These are phyloP conservation scores for Castanea crenata DNA, from an alignment of 306 rosid species.

Conservation along the genomic window DNA sequence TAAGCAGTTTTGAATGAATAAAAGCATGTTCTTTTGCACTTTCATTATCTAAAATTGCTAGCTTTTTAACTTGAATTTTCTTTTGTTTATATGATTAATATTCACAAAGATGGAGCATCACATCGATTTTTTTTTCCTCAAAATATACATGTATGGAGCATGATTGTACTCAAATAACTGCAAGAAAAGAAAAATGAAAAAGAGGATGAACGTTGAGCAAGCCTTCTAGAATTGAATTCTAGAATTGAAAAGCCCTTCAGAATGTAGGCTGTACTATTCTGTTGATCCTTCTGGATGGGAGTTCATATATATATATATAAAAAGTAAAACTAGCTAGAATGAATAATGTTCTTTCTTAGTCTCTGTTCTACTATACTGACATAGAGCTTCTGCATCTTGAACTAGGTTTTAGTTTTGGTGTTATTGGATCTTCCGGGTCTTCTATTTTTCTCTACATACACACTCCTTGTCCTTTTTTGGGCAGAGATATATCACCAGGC, in stretches of 20 bases:
- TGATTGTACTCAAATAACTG: too few relatives aligned
- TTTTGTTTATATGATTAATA: neutral
- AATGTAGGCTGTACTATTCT: too few relatives aligned
- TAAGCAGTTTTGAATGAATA: neutral
- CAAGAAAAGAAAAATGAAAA: too few relatives aligned
- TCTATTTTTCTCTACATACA: constrained; percentile 86
- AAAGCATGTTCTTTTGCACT: neutral
- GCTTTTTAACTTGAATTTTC: neutral
- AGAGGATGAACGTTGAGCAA: too few relatives aligned
- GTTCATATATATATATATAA: too few relatives aligned
- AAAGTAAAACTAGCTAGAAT: neutral
- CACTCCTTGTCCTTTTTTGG: constrained; percentile 94
- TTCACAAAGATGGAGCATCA: too few relatives aligned
- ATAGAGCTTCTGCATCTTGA: constrained; percentile 26
- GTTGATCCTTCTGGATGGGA: too few relatives aligned
- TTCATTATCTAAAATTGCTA: neutral
- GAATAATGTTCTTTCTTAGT: neutral
- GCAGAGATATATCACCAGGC: constrained; percentile 99
- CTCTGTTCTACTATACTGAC: constrained; percentile 21
- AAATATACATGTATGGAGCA: too few relatives aligned
- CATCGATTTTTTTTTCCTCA: too few relatives aligned
- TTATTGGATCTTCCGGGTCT: constrained; percentile 86
- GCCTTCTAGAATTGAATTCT: too few relatives aligned
- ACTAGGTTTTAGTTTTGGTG: constrained; percentile 64
- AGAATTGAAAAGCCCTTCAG: too few relatives aligned